Percentiles rank a stretch among this genome's conserved stretches.
These are phyloP conservation scores for Anisodus acutangulus DNA, from an alignment of 257 asterid species.

Conservation along the genomic window DNA sequence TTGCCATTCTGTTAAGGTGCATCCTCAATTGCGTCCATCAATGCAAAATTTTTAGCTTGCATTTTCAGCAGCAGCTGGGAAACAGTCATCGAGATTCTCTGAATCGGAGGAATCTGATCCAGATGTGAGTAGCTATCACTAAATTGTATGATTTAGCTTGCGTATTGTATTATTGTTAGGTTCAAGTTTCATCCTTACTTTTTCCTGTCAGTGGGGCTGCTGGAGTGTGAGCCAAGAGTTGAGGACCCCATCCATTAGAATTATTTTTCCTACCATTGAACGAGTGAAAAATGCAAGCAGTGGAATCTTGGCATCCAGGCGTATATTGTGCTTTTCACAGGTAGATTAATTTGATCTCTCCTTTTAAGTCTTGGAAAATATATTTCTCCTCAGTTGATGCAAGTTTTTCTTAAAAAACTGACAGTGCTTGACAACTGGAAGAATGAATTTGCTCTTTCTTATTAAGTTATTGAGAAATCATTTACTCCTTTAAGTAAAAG, in stretches of 20 bases:
- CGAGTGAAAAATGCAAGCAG: constrained; percentile 68
- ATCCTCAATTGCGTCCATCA: constrained; percentile 79
- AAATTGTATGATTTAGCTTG: constrained; percentile 18
- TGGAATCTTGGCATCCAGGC: constrained; percentile 71
- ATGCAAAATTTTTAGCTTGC: constrained; percentile 83
- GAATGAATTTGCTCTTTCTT: background rate
- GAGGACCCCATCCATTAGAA: constrained; percentile 69
- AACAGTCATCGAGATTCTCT: constrained; percentile 57
- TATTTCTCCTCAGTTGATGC: no score
- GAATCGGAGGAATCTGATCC: constrained; percentile 96
- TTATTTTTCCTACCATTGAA: constrained; percentile 79
- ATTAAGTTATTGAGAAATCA: constrained; percentile 10
- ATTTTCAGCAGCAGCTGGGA: constrained; percentile 93
- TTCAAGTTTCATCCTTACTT: background rate
- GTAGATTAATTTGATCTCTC: constrained; percentile 41
- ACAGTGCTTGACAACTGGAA: background rate
- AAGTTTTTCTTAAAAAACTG: background rate
- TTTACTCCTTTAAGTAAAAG: background rate
- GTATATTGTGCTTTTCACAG: constrained; percentile 86
- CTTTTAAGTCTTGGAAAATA: background rate
- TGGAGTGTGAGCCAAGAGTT: constrained; percentile 91
- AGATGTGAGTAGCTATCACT: constrained; percentile 52
- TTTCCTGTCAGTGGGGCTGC: constrained; percentile 84
- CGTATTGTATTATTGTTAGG: constrained; percentile 3
- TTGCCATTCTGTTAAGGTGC: constrained; percentile 55